Percentiles rank a stretch among this genome's conserved stretches.
Evolutionary conservation across 2,329 filamentous ascomycete genomes (phyloP).

Genomic region (Xenosphaeropsis pyriputrescens): DNA sequence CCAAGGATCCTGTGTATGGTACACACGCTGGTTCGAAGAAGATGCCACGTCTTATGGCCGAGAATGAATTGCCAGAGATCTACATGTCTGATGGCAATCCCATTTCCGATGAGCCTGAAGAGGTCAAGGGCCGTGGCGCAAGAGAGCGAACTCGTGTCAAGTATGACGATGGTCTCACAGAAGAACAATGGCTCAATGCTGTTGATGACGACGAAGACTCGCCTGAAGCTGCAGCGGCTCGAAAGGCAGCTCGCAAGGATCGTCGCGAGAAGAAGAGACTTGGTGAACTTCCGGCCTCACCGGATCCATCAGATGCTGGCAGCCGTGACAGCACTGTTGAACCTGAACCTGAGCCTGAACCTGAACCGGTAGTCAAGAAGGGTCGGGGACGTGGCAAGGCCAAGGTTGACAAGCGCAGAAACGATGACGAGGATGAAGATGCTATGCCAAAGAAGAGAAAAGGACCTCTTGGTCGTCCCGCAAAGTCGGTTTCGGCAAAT

Average conservation of each 20-base stretch:
- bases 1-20: constrained; percentile 55
- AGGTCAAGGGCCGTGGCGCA: constrained; percentile 73
- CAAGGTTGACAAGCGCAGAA: constrained; percentile 75
- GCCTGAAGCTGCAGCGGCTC: constrained; percentile 81
- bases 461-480: constrained; percentile 54
- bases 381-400: constrained; percentile 68
- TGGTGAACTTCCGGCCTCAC: constrained; percentile 47
- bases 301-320: constrained; percentile 29
- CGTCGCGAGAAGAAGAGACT: constrained; percentile 53
- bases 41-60: constrained; percentile 68
- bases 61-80: constrained; percentile 83
- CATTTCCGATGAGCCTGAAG: constrained; percentile 64
- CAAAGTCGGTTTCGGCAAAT: constrained; percentile 27
- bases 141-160: constrained; percentile 88
- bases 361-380: constrained; percentile 52
- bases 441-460: constrained; percentile 67
- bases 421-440: constrained; percentile 54
- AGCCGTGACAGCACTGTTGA: constrained; percentile 78
- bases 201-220: constrained; percentile 94
- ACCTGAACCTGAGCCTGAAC: constrained; percentile 33
- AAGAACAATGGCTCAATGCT: constrained; percentile 97
- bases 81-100: constrained; percentile 81
- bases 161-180: constrained; percentile 94
- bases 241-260: constrained; percentile 76
- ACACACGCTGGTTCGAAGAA: constrained; percentile 43